A percentile compares a stretch with the other conserved stretches of the same genome.
phyloP scores from a whole-genome alignment of 1,284 basidiomycete species.

The Trametes polyzona region DNA sequence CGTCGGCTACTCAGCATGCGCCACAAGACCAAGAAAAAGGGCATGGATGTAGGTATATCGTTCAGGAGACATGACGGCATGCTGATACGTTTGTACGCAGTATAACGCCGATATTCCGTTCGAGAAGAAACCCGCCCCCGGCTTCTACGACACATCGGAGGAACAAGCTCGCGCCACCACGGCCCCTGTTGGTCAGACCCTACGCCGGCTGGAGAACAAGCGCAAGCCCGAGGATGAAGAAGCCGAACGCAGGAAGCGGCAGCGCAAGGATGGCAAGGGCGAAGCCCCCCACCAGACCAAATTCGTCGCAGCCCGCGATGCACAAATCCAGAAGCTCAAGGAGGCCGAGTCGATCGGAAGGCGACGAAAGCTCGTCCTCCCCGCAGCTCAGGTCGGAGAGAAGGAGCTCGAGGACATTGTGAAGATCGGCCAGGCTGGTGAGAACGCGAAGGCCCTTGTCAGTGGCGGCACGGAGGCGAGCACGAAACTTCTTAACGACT shows the following conservation, averaged over 20 bases:
- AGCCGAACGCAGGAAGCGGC: slow-evolving; percentile 84
- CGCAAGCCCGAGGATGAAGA: slow-evolving; percentile 91
- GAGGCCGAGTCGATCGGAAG: slow-evolving; percentile 96
- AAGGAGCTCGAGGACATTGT: slow-evolving; percentile 97
- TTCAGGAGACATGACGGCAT: not conserved
- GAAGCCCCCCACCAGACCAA: slow-evolving; percentile 78
- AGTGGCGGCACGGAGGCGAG: slow-evolving; percentile 83
- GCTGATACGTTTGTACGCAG: slow-evolving; percentile 39
- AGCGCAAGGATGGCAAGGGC: slow-evolving; percentile 66
- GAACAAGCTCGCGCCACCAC: slow-evolving; percentile 89
- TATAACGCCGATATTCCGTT: slow-evolving; percentile 99
- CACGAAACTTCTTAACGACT: slow-evolving; percentile 87
- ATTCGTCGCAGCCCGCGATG: slow-evolving; percentile 92
- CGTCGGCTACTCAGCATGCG: slow-evolving; percentile 58
- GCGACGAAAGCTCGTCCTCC: slow-evolving; percentile 84
- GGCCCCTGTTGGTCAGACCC: slow-evolving; percentile 91
- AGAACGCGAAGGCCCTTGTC: slow-evolving; percentile 80
- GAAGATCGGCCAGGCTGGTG: slow-evolving; percentile 94
- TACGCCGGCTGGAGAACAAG: slow-evolving; percentile 90
- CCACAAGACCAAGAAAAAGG: slow-evolving; percentile 92
- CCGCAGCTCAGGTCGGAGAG: slow-evolving; percentile 95
- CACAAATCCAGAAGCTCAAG: slow-evolving; percentile 95
- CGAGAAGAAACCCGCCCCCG: slow-evolving; percentile 93
- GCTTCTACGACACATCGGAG: slow-evolving; percentile 97
- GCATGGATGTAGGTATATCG: slow-evolving; percentile 83